phyloP scores from a whole-genome alignment of 352 stramenopile species.

The Plasmopara muralis region DNA sequence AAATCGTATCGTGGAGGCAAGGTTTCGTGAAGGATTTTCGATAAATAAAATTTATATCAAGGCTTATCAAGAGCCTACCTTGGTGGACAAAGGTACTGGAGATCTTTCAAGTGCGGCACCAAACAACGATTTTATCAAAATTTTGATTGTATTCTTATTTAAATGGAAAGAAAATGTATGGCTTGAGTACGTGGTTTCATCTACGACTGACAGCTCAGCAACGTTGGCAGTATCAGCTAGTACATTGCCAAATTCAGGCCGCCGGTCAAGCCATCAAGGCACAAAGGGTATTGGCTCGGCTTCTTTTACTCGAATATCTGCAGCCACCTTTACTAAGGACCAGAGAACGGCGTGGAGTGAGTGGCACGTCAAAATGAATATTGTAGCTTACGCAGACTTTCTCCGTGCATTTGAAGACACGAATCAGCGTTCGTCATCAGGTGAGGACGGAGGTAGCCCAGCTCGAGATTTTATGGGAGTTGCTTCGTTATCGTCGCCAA shows the following conservation, averaged over 20 bases:
- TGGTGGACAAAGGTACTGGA: constrained; percentile 10
- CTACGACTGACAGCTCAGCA: constrained; percentile 42
- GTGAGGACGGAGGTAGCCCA: constrained; percentile 6
- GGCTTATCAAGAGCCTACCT: constrained; percentile 28
- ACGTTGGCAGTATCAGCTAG: constrained; percentile 3
- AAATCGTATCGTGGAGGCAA: constrained; percentile 73
- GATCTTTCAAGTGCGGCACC: constrained; percentile 7
- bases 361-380: constrained; percentile 85
- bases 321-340: constrained; percentile 31
- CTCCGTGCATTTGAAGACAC: constrained; percentile 76
- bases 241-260: constrained; percentile 6
- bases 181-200: constrained; percentile 82
- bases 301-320: constrained; percentile 23
- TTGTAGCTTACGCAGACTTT: constrained; percentile 75
- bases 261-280: constrained; percentile 21
- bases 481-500: constrained; percentile 27
- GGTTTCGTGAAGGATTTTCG: constrained; percentile 72
- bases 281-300: constrained; percentile 15
- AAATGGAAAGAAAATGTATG: constrained; percentile 88
- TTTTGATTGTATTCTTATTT: constrained; percentile 75
- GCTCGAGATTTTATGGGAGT: constrained; percentile 5
- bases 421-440: constrained; percentile 20
- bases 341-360: constrained; percentile 51
- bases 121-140: constrained; percentile 44
- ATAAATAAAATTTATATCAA: constrained; percentile 80